Base-by-base conservation (phyloP, 1,139 yeast genomes). In the Saccharomycopsis crataegensis region DNA sequence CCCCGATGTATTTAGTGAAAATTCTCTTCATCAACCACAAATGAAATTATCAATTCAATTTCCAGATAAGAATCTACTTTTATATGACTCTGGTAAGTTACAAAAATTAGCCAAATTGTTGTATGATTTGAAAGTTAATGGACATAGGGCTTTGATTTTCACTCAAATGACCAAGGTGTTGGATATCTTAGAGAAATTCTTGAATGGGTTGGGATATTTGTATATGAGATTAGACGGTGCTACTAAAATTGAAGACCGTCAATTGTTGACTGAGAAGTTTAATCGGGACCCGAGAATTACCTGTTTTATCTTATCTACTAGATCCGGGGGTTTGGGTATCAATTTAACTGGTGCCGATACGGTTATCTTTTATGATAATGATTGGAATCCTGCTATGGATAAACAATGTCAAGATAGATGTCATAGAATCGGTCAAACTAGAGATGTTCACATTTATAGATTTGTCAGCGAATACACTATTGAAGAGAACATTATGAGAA, bases 351-450 rank as follows among this genome's bases (percentile, higher is more conserved):
- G 99, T 63, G 99, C 99, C 0, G 99, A 94, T 65, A 93, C 99
- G 0, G 99, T 94, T 48, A 90, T 94, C n/a, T 94, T 94, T 68
- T 94, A 94, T 67, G 99, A 94, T 69, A 90, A 97, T 1, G 99
- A 94, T 70, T 94, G 99, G 99, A 94, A 94, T 66, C 99, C 99
- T 1, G 96, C 98, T 1, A 94, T 94, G 98, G 99, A 94, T 69
- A 89, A 90, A 65, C 99, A 94, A 69, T 94, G 99, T 72, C 99
- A 94, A 69, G 99, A 94, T 70, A 83, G 99, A 67, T 93, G 99
- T 71, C 99, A 94, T 69, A 85, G 99, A 74, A 94, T 94, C 66
- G 99, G 99, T 3, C 99, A 94, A 67, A 89, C 96, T 28, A 78
- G 99, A 62, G 99, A 94, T 66, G 99, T 94, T 42, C 99, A 94